Evolutionary conservation across 164 flowering plant species (phyloP), one percentile per base, ranked within the genome.

Genomic region (Aristolochia fimbriata): DNA sequence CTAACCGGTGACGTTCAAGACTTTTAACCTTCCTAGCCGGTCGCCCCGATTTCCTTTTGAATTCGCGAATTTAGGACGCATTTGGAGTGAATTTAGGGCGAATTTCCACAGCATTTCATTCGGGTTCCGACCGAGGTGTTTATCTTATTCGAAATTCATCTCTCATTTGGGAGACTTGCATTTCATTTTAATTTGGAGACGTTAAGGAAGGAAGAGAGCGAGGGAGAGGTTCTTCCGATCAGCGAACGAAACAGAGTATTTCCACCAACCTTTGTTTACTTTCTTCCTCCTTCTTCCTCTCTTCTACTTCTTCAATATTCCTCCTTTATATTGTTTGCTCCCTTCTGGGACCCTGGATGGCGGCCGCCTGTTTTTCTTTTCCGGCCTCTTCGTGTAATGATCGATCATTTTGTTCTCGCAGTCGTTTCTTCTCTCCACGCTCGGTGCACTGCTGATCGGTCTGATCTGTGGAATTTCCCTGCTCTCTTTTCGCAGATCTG

Each of bases 81-180:
- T 71, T 69, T 69, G 47, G 43, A 51, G 65, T 66, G 75, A 74
- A 78, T 78, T 75, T 76, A 41, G 74, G 62, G 68, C 65, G 76
- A 70, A 73, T 78, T 78, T 74, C 73, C 47, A 55, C 15, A 45
- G 62, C 58, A 60, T 52, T 37, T 37, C 43, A 37, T 37, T 37
- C 10, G 43, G 43, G 43, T 37, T 10, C 43, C 43, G 43, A 37
- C 43, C 43, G 10, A 6, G 10, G 43, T 37, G 12, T 37, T 37
- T 37, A 37, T 6, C 10, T 3, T 7, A 37, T 55, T 63, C 19
- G 52, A 20, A 49, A 49, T 49, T 49, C 22, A 49, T 49, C 52
- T 7, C 16, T 49, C 52, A 49, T 15, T 21, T 22, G 25, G 49
- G 46, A 22, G 31, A 45, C 15, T 68, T 68, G 58, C 62, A 62